phyloP scores from a whole-genome alignment of 2,329 filamentous ascomycete species.

The Thelonectria olida region DNA sequence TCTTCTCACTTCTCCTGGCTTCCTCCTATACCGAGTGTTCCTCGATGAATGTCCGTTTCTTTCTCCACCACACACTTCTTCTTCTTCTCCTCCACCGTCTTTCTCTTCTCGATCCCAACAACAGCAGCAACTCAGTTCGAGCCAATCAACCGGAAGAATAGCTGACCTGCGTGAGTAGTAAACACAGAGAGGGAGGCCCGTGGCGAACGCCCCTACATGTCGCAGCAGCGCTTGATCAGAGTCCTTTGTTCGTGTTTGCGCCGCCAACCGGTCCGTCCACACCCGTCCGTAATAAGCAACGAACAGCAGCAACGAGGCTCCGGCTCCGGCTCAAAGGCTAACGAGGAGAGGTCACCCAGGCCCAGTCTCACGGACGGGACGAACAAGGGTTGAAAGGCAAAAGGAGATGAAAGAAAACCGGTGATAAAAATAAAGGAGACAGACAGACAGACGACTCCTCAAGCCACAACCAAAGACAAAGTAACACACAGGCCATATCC shows the following conservation, averaged over 20 bases:
- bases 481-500: conserved; percentile 19
- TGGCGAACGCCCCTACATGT: conserved; percentile 36
- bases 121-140: neutral
- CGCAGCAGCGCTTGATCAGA: conserved; percentile 22
- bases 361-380: neutral
- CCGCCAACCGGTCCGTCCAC: conserved; percentile 23
- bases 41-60: neutral
- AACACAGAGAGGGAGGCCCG: neutral
- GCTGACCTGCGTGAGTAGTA: neutral
- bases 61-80: conserved; percentile 5
- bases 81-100: conserved; percentile 5
- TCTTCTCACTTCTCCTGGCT: conserved; percentile 7
- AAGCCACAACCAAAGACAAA: conserved; percentile 10
- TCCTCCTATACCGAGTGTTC: neutral
- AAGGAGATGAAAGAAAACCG: conserved; percentile 1
- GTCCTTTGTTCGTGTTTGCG: conserved; percentile 40
- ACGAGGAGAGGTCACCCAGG: neutral
- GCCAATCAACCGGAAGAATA: neutral
- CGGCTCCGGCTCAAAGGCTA: neutral
- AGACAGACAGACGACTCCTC: neutral
- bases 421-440: neutral
- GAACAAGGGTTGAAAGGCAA: neutral
- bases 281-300: conserved; percentile 26
- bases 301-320: conserved; percentile 9
- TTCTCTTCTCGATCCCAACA: conserved; percentile 2